Evolutionary conservation across 768 basidiomycete genomes (phyloP), one percentile per base, ranked within the genome.

Genomic region (Tricholomella constricta): DNA sequence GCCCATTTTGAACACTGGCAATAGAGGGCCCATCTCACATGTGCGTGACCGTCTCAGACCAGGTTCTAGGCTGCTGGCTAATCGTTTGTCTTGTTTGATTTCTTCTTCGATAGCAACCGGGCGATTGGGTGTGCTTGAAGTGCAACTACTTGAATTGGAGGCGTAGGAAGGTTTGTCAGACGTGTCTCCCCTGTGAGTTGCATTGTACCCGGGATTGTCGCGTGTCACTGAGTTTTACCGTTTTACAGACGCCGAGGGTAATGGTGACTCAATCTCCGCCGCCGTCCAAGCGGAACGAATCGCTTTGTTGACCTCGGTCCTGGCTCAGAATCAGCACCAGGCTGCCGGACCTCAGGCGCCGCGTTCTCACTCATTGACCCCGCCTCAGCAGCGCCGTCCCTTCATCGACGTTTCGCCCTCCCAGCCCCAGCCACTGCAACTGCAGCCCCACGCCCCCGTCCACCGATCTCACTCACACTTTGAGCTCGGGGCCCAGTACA

Each of bases 91-190:
- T 4, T 10, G 9, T 32, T 14, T n/a, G n/a, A n/a, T 48, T 45
- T 54, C 47, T 56, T 44, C 32, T 45, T 41, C 43, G 40, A 48
- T 60, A 80, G 79, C 86, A 89, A 76, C 86, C 86, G 6, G 86
- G 86, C 15, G 88, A 89, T 72, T 89, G 88, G 91, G 78, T 90
- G 51, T 94, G 91, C 70, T 75, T 78, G 58, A 89, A 88, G 65
- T 94, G 91, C 69, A 88, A 88, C 63, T 93, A 94, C 71, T 69
- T 91, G 59, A 94, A 94, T 66, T 94, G 91, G 91, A 78, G 91
- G 58, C 73, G 91, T 52, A 75, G 91, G 50, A 93, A 93, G 69
- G 91, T 94, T 54, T 94, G 91, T 72, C 91, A 93, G 76, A 91
- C 89, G 9, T 93, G 91, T 69, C 81, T 83, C 55, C 90, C 91